These are phyloP conservation scores for Tremella mesenterica DNA, from an alignment of 768 basidiomycete genomes.

Conservation along the genomic window DNA sequence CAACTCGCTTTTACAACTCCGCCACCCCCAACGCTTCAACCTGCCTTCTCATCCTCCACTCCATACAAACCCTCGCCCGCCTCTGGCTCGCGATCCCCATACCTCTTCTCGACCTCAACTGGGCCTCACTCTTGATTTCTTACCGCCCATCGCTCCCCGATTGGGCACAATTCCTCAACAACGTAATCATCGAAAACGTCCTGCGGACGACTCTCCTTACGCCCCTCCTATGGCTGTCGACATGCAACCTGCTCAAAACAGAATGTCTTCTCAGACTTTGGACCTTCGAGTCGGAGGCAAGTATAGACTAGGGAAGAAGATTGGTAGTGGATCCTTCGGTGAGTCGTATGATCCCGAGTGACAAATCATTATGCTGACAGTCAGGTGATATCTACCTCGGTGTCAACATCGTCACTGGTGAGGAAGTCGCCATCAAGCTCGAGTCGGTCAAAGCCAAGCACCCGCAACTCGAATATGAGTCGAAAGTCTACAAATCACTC, in stretches of 20 bases:
- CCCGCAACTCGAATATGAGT: conserved; percentile 89
- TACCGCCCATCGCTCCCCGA: not conserved
- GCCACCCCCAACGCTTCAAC: not conserved
- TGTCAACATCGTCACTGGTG: conserved; percentile 98
- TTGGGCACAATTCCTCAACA: not conserved
- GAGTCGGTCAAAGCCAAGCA: conserved; percentile 99
- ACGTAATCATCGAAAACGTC: not conserved
- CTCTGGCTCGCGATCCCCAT: not conserved
- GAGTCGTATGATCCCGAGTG: conserved; percentile 40
- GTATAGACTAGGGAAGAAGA: conserved; percentile 98
- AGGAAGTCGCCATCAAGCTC: conserved; percentile 99
- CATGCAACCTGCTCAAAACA: conserved; percentile 6
- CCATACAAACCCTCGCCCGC: not conserved
- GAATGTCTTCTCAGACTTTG: conserved; percentile 40
- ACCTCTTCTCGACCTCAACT: not conserved
- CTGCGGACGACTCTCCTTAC: not conserved
- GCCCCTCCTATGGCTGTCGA: not conserved
- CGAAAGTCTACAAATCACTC: conserved; percentile 82
- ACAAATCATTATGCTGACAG: conserved; percentile 3
- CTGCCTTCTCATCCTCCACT: not conserved
- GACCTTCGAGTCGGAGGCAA: conserved; percentile 48
- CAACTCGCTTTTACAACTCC: not conserved
- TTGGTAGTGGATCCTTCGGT: conserved; percentile 97
- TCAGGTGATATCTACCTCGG: conserved; percentile 97
- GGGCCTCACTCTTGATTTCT: not conserved